These are phyloP conservation scores for Pseudogymnoascus sp. DNA, from an alignment of 2,329 filamentous ascomycete genomes.

Conservation along the genomic window DNA sequence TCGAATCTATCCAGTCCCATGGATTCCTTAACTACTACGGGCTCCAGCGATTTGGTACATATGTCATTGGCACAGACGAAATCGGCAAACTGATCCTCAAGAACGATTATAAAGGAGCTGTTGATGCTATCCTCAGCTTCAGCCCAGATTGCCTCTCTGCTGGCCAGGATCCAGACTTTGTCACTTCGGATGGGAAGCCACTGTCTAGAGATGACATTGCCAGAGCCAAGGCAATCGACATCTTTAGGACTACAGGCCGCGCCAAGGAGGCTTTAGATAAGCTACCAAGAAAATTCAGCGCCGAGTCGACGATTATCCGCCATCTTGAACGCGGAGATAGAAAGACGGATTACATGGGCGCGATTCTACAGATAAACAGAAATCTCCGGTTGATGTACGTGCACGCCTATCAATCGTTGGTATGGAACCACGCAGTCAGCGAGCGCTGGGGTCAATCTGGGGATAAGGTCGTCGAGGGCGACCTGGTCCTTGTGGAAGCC, in stretches of 20 bases:
- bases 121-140: constrained; percentile 68
- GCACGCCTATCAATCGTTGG: constrained; percentile 88
- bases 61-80: constrained; percentile 73
- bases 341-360: constrained; percentile 65
- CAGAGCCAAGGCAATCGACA: constrained; percentile 68
- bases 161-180: constrained; percentile 38
- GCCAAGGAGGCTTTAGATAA: constrained; percentile 51
- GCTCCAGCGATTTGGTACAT: constrained; percentile 91
- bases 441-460: constrained; percentile 73
- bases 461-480: constrained; percentile 66
- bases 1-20: constrained; percentile 58
- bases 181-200: constrained; percentile 33
- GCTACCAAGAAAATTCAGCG: constrained; percentile 72
- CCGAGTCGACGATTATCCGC: constrained; percentile 69
- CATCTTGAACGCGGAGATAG: constrained; percentile 48
- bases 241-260: constrained; percentile 57
- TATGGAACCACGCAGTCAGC: constrained; percentile 84
- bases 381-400: constrained; percentile 89
- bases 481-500: constrained; percentile 44
- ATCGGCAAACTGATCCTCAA: constrained; percentile 78
- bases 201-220: constrained; percentile 67
- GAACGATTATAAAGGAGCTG: constrained; percentile 70
- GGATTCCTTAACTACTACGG: constrained; percentile 98
- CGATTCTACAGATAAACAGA: constrained; percentile 69
- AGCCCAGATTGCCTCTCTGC: constrained; percentile 52